Evolutionary conservation across 1,284 basidiomycete species (phyloP), one percentile per base, ranked within the genome.

Genomic region (Malassezia obtusa): DNA sequence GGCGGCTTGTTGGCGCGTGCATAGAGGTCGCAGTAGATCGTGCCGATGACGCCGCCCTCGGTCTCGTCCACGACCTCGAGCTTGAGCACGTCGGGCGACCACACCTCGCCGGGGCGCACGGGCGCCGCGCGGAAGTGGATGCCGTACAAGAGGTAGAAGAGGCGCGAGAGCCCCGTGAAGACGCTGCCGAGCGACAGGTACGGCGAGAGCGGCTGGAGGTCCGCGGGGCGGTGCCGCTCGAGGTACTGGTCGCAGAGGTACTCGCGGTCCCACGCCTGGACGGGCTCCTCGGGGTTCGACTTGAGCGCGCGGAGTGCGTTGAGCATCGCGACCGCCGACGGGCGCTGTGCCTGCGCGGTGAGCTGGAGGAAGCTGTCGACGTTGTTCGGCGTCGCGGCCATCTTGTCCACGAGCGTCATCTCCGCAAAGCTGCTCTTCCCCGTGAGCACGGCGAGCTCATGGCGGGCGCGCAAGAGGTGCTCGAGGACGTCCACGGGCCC

Each of bases 1-100:
- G 83, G 81, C 3, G 88, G 83, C 75, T 98, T 98, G 8, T 87
- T 89, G 33, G 80, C 77, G 28, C 92, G 79, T 9, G 83, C 81
- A 74, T 89, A 95, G 22, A 98, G 78, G 75, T 98, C 92, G 17
- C 87, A 86, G 68, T 94, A 98, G 67, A 98, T 87, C 79, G 86
- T 89, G 1, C 92, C 92, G 50, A 98, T 83, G 17, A 87, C 74
- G 10, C 64, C 62, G 1, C 89, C 89, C 57, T 82, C 81, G 14
- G 82, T 79, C 67, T 95, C 89, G 65, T 91, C 87, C 17, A 95
- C 79, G 0, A 98, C 92, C 68, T 94, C 86, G 14, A 98, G 78
- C 73, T 94, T 92, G 57, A 86, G 83, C 2, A 98, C 89, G 58
- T 87, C 84, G 0, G 79, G 65, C 68, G 89, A 84, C 92, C 92